Conservation (phyloP, 75 land plant genomes). For the Adiantum capillusveneris region DNA sequence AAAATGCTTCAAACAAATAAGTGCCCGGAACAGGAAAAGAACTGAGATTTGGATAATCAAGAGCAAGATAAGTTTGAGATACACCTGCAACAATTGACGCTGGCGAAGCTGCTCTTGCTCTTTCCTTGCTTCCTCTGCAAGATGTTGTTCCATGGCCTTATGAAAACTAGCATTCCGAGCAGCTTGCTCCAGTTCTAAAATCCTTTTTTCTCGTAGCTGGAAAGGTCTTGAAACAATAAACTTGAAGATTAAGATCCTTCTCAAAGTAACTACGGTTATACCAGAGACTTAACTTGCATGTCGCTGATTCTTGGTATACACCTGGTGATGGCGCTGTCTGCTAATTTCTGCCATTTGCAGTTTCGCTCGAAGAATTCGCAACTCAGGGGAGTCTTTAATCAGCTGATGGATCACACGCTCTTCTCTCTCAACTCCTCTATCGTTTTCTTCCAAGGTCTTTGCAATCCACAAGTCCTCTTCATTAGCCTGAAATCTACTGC, state of each 20-base stretch:
- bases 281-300: too few relatives aligned
- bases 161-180: conserved; percentile 6
- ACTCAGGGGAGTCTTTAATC: conserved; percentile 7
- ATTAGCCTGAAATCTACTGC: not conserved
- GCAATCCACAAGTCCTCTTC: conserved; percentile 9
- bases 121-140: conserved; percentile 5
- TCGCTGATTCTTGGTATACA: not conserved
- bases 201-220: conserved; percentile 6
- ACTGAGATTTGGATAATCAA: too few relatives aligned
- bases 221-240: conserved; percentile 2
- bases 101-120: conserved; percentile 5
- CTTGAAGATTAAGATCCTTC: not conserved
- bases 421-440: not conserved
- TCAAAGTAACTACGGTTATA: too few relatives aligned
- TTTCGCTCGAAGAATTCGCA: not conserved
- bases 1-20: too few relatives aligned
- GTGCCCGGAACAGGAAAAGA: too few relatives aligned
- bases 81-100: not conserved
- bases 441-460: conserved; percentile 2
- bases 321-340: conserved; percentile 7
- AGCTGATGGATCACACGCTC: conserved; percentile 1
- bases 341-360: conserved; percentile 5
- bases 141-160: conserved; percentile 5
- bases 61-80: too few relatives aligned
- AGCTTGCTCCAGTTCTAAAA: conserved; percentile 7